A percentile compares a stretch with the other conserved stretches of the same genome.
Evolutionary conservation across 2,329 filamentous ascomycete species (phyloP).

Genomic region (Epichloe elymi): DNA sequence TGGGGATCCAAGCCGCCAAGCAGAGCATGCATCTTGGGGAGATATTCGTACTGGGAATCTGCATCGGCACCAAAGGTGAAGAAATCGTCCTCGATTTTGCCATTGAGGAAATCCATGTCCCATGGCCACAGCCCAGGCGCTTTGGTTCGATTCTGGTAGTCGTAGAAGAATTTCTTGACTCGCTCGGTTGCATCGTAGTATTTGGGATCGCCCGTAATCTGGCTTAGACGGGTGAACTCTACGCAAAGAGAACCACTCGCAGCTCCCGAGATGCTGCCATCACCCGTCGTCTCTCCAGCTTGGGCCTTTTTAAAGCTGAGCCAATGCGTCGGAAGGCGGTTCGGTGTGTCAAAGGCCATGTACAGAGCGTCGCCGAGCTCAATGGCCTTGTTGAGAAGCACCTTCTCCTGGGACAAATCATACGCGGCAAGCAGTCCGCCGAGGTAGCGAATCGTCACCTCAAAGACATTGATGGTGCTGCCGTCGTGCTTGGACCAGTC

Average conservation of each 20-base stretch:
- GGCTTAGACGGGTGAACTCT: constrained; percentile 63
- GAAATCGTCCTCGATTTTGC: constrained; percentile 23
- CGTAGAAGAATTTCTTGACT: constrained; percentile 55
- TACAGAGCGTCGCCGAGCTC: constrained; percentile 42
- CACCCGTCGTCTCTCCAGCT: constrained; percentile 22
- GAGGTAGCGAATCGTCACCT: constrained; percentile 45
- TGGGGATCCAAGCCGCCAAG: constrained; percentile 51
- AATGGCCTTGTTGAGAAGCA: constrained; percentile 35
- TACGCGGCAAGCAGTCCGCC: constrained; percentile 40
- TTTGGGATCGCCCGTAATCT: constrained; percentile 57
- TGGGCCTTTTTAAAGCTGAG: constrained; percentile 30
- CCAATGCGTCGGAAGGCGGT: constrained; percentile 34
- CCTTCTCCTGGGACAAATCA: constrained; percentile 33
- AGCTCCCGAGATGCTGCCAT: constrained; percentile 26
- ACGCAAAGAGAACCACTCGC: constrained; percentile 53
- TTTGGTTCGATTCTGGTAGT: constrained; percentile 50
- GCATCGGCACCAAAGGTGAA: constrained; percentile 33
- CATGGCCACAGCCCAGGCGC: constrained; percentile 64
- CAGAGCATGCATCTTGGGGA: constrained; percentile 45
- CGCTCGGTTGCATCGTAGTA: constrained; percentile 66
- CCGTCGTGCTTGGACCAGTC: constrained; percentile 38
- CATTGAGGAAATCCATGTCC: constrained; percentile 46
- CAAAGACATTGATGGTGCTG: constrained; percentile 42
- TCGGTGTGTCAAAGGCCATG: constrained; percentile 40
- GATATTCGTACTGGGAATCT: constrained; percentile 45